These are phyloP conservation scores for Trametes versicolor DNA, from an alignment of 1,284 basidiomycete genomes.

Conservation along the genomic window DNA sequence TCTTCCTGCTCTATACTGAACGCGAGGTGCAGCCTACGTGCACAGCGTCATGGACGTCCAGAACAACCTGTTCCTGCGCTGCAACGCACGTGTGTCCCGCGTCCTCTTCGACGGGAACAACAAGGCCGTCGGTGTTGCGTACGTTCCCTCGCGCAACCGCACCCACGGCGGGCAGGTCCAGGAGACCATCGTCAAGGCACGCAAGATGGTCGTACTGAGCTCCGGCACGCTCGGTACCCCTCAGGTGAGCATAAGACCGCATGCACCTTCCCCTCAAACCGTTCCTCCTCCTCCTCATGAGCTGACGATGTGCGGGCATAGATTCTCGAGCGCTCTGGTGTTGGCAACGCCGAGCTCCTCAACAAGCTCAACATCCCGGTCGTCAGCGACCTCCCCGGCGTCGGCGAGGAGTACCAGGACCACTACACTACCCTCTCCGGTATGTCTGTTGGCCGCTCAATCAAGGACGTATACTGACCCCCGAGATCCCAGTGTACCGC, in stretches of 20 bases:
- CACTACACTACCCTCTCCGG: conserved; percentile 76
- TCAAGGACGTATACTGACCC: neutral
- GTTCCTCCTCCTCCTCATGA: too few relatives aligned
- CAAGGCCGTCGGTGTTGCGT: conserved; percentile 77
- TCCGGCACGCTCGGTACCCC: conserved; percentile 75
- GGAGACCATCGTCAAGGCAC: conserved; percentile 71
- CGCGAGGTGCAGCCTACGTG: conserved; percentile 59
- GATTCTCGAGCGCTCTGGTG: conserved; percentile 77
- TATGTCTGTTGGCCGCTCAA: conserved; percentile 43
- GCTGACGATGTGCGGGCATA: conserved; percentile 39
- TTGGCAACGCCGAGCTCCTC: conserved; percentile 63
- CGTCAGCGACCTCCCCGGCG: conserved; percentile 75
- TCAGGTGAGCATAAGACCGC: conserved; percentile 43
- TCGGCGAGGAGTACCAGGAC: conserved; percentile 78
- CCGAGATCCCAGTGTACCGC: conserved; percentile 63
- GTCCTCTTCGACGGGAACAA: conserved; percentile 76
- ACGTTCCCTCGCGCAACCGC: conserved; percentile 71
- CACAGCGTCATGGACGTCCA: conserved; percentile 77
- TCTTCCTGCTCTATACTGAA: conserved; percentile 9
- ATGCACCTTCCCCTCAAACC: too few relatives aligned
- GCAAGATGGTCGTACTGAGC: conserved; percentile 72
- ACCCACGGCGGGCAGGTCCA: conserved; percentile 58
- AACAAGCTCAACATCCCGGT: conserved; percentile 67
- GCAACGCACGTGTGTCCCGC: conserved; percentile 71
- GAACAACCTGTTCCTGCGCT: conserved; percentile 68